Evolutionary conservation across 2,329 filamentous ascomycete genomes (phyloP).

Genomic region (Colletotrichum karsti): DNA sequence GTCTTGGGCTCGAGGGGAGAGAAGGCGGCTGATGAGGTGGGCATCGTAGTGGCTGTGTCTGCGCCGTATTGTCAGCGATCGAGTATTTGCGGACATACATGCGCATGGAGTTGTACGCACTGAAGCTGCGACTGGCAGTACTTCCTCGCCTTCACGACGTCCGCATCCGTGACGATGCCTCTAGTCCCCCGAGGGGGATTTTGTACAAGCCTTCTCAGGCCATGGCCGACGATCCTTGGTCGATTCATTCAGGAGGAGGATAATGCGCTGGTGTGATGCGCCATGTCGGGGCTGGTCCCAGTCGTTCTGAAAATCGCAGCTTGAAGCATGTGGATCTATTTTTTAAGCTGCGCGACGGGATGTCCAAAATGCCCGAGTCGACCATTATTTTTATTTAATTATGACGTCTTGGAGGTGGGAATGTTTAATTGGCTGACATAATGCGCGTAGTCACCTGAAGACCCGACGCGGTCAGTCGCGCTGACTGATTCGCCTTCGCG

Average conservation of each 20-base stretch:
- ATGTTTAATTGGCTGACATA: slow-evolving; percentile 20
- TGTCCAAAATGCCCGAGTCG: slow-evolving; percentile 1
- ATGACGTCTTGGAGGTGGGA: slow-evolving; percentile 18
- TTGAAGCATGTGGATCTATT: slow-evolving; percentile 6
- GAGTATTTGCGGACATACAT: not conserved
- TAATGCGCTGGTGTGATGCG: slow-evolving; percentile 28
- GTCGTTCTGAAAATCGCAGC: slow-evolving; percentile 1
- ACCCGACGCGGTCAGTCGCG: slow-evolving; percentile 46
- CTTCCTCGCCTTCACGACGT: slow-evolving; percentile 60
- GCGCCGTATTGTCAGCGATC: not conserved
- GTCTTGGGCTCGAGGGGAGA: slow-evolving; percentile 77
- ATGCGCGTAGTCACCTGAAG: slow-evolving; percentile 49
- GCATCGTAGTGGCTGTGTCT: slow-evolving; percentile 92
- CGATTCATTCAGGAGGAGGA: slow-evolving; percentile 51
- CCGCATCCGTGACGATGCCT: slow-evolving; percentile 56
- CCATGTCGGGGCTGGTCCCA: slow-evolving; percentile 20
- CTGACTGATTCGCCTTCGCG: slow-evolving; percentile 41
- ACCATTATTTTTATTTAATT: not conserved
- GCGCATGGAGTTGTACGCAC: slow-evolving; percentile 39
- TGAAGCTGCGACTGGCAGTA: slow-evolving; percentile 64
- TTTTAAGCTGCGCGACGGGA: not conserved
- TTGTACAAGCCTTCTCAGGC: slow-evolving; percentile 45
- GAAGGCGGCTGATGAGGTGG: slow-evolving; percentile 84
- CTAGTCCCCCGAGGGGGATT: slow-evolving; percentile 29
- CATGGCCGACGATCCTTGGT: slow-evolving; percentile 43